phyloP scores from a whole-genome alignment of 352 stramenopile genomes.

The Phytophthora uliginosa region DNA sequence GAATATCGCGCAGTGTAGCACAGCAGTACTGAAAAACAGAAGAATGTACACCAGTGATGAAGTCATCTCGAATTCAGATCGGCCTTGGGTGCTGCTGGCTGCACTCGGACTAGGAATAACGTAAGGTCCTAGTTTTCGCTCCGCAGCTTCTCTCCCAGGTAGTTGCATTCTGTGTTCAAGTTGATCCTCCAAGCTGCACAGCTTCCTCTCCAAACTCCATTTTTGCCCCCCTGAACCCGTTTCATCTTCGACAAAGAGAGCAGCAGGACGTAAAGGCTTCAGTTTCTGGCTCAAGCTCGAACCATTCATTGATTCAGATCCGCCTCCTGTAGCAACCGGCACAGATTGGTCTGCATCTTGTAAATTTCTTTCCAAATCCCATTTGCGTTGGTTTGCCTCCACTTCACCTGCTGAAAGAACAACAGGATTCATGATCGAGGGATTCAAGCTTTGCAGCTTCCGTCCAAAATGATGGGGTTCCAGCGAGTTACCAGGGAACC shows the following conservation, averaged over 20 bases:
- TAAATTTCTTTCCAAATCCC: conserved; percentile 33
- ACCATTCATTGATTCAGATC: not conserved
- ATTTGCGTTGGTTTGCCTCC: conserved; percentile 30
- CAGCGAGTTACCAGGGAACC: not conserved
- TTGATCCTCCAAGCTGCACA: conserved; percentile 9
- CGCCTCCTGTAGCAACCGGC: not conserved
- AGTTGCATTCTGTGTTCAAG: conserved; percentile 9
- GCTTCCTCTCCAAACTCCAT: conserved; percentile 9
- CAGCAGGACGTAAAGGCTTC: conserved; percentile 7
- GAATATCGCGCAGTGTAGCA: conserved; percentile 73
- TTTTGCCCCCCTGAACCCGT: not conserved
- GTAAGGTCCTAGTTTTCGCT: conserved; percentile 9
- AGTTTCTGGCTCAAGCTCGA: conserved; percentile 14
- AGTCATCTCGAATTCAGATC: conserved; percentile 36
- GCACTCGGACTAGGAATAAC: not conserved
- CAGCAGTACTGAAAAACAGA: conserved; percentile 66
- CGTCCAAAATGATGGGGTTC: conserved; percentile 10
- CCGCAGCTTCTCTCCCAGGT: not conserved
- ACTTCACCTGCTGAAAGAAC: conserved; percentile 16
- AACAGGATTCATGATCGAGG: conserved; percentile 20
- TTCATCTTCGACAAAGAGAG: conserved; percentile 3
- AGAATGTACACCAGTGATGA: conserved; percentile 48
- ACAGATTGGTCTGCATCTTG: conserved; percentile 25
- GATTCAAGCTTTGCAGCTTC: conserved; percentile 26
- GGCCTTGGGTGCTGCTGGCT: not conserved